These are phyloP conservation scores for Citrus inodora DNA, from an alignment of 345 rosid genomes.

Conservation along the genomic window DNA sequence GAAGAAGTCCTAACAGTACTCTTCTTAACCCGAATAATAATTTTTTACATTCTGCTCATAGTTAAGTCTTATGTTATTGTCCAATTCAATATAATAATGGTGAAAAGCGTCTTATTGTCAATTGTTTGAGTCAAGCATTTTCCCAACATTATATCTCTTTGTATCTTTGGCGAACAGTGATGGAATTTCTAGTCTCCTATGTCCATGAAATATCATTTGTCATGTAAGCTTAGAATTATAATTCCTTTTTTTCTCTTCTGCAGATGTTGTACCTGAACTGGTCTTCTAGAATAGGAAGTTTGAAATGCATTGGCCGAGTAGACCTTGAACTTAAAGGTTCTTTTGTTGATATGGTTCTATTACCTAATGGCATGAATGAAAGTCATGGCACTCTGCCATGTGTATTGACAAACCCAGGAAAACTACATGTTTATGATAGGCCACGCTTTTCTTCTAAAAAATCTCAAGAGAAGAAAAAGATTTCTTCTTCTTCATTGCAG, in stretches of 20 bases:
- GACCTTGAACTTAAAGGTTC: slow-evolving; percentile 74
- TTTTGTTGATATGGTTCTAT: slow-evolving; percentile 77
- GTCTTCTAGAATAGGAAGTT: slow-evolving; percentile 57
- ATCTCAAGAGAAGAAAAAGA: slow-evolving; percentile 43
- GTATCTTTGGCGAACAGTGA: background rate
- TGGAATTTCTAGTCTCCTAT: background rate
- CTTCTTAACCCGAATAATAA: slow-evolving; percentile 15
- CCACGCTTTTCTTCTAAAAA: slow-evolving; percentile 46
- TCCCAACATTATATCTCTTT: background rate
- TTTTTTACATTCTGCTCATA: background rate
- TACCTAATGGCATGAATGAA: slow-evolving; percentile 42
- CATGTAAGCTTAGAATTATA: background rate
- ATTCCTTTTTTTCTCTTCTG: slow-evolving; percentile 10
- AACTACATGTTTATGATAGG: slow-evolving; percentile 61
- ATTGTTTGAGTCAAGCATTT: background rate
- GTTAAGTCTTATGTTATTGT: background rate
- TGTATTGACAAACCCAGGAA: slow-evolving; percentile 74
- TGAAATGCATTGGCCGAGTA: slow-evolving; percentile 58
- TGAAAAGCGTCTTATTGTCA: background rate
- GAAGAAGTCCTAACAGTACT: slow-evolving; percentile 79
- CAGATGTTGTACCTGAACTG: slow-evolving; percentile 78
- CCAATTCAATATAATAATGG: background rate
- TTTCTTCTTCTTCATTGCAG: slow-evolving; percentile 43
- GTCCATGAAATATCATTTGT: background rate
- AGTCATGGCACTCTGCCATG: slow-evolving; percentile 38